Conservation (phyloP, 768 basidiomycete genomes). For the Kwoniella heveanensis region DNA sequence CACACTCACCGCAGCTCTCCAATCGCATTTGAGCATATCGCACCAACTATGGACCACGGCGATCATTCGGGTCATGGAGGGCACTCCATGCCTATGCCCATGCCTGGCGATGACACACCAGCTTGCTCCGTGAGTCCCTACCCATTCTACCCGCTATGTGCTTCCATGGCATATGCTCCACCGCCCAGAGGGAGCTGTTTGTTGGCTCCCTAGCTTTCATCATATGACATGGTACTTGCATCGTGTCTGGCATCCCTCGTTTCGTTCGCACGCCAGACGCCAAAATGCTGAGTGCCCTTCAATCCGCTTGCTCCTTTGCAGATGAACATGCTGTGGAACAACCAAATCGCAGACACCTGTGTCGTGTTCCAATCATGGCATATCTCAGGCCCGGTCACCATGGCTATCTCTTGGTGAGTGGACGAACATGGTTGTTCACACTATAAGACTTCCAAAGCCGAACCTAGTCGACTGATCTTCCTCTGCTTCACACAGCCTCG, state of each 20-base stretch:
- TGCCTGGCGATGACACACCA: slow-evolving; percentile 21
- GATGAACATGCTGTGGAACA: slow-evolving; percentile 56
- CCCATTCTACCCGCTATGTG: background rate
- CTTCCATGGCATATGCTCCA: background rate
- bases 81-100: slow-evolving; percentile 30
- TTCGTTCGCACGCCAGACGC: no score
- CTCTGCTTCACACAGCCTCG: slow-evolving; percentile 31
- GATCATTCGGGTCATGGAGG: slow-evolving; percentile 26
- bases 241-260: no score
- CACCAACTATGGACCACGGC: slow-evolving; percentile 19
- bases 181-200: no score
- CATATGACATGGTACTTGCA: no score
- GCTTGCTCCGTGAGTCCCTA: slow-evolving; percentile 26
- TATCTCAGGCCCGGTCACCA: slow-evolving; percentile 43
- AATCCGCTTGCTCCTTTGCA: slow-evolving; percentile 1
- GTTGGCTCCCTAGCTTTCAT: no score
- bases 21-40: no score
- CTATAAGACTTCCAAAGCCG: no score
- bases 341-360: slow-evolving; percentile 44
- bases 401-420: slow-evolving; percentile 54
- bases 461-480: no score
- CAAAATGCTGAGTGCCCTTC: background rate
- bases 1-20: no score
- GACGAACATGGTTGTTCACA: no score
- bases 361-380: slow-evolving; percentile 54